Conservation (phyloP, 441 rosid genomes). For the Macaranga tanarius region DNA sequence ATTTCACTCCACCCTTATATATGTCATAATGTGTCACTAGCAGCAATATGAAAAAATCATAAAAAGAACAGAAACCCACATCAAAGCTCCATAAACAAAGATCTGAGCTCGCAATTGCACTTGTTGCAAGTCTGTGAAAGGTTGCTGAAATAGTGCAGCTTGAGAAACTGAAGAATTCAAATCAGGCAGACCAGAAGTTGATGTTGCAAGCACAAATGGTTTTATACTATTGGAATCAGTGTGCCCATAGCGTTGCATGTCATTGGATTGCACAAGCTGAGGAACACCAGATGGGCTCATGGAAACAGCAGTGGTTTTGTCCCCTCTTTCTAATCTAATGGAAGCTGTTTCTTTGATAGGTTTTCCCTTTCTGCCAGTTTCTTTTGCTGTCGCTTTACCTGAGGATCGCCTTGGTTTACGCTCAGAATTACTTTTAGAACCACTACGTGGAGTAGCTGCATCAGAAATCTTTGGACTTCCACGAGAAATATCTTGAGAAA, state of each 20-base stretch:
- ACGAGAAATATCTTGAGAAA: conserved; percentile 37
- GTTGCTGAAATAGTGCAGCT: conserved; percentile 67
- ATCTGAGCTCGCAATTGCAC: conserved; percentile 99
- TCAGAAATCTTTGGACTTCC: conserved; percentile 46
- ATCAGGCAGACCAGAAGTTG: conserved; percentile 63
- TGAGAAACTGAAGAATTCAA: conserved; percentile 63
- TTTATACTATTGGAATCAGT: conserved; percentile 41
- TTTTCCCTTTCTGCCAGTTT: conserved; percentile 56
- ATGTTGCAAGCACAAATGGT: conserved; percentile 50
- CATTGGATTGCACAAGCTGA: conserved; percentile 58
- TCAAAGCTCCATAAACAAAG: conserved; percentile 94
- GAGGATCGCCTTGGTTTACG: conserved; percentile 77
- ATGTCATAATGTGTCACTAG: neutral
- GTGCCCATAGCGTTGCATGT: conserved; percentile 54
- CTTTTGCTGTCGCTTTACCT: conserved; percentile 57
- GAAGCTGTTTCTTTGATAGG: conserved; percentile 44
- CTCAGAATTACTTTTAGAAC: conserved; percentile 57
- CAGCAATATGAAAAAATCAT: neutral
- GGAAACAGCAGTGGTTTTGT: conserved; percentile 41
- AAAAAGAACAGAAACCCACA: conserved; percentile 50
- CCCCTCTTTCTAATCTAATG: conserved; percentile 50
- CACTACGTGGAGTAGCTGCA: conserved; percentile 32
- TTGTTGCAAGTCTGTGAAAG: conserved; percentile 97
- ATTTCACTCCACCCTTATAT: neutral
- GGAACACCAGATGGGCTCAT: conserved; percentile 42